These are phyloP conservation scores for Meira miltonrushii DNA, from an alignment of 1,284 basidiomycete species.

Conservation along the genomic window DNA sequence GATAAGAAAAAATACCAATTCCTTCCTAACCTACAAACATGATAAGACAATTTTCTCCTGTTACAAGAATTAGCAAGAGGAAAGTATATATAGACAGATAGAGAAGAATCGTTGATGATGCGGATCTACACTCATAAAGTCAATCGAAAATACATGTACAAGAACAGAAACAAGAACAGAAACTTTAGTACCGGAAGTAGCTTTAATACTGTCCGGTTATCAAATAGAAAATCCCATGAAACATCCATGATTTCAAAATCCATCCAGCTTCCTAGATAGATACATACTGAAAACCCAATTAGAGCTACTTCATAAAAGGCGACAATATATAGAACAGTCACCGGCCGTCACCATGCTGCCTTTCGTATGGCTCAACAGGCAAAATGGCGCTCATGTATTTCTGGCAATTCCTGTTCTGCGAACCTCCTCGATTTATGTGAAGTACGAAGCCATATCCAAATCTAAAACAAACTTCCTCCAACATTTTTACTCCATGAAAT, in stretches of 20 bases:
- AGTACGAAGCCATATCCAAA: no score
- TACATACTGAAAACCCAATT: slow-evolving; percentile 50
- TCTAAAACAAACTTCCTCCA: no score
- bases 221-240: slow-evolving; percentile 51
- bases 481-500: no score
- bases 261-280: slow-evolving; percentile 51
- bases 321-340: slow-evolving; percentile 47
- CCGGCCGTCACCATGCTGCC: no score
- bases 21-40: slow-evolving; percentile 52
- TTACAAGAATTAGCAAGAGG: slow-evolving; percentile 52
- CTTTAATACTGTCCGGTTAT: slow-evolving; percentile 52
- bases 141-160: slow-evolving; percentile 52
- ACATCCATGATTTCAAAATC: slow-evolving; percentile 50
- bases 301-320: slow-evolving; percentile 53
- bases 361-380: no score
- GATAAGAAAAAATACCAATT: slow-evolving; percentile 53
- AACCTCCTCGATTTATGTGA: no score
- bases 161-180: slow-evolving; percentile 52
- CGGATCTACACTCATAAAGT: slow-evolving; percentile 53
- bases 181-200: slow-evolving; percentile 46
- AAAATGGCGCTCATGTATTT: no score
- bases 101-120: slow-evolving; percentile 54
- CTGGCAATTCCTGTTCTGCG: no score
- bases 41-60: slow-evolving; percentile 52
- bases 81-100: slow-evolving; percentile 54